A percentile compares a stretch with the other conserved stretches of the same genome.
phyloP scores from a whole-genome alignment of 2,329 filamentous ascomycete genomes.

The Sporothrix brasiliensis region DNA sequence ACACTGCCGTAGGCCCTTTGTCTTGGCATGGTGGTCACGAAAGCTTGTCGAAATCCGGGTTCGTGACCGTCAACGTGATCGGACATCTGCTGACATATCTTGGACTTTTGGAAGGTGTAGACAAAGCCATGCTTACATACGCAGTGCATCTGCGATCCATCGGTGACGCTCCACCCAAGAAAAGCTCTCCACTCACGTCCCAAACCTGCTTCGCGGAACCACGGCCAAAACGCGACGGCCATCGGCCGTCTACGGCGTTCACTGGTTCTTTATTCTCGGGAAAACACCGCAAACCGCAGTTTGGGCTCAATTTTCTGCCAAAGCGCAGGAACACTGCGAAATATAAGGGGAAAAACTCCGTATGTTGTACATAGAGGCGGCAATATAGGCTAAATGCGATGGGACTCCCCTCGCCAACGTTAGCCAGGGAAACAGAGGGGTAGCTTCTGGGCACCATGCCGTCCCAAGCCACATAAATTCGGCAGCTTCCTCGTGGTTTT shows the following conservation, averaged over 20 bases:
- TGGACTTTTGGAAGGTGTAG: neutral
- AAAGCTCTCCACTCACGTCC: neutral
- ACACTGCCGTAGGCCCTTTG: neutral
- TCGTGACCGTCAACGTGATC: slow-evolving; percentile 5
- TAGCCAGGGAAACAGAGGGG: slow-evolving; percentile 22
- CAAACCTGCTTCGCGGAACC: slow-evolving; percentile 19
- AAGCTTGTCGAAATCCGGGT: neutral
- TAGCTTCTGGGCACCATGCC: slow-evolving; percentile 21
- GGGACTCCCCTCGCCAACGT: slow-evolving; percentile 7
- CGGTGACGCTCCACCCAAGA: neutral
- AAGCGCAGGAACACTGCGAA: neutral
- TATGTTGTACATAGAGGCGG: neutral
- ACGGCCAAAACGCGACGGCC: slow-evolving; percentile 5
- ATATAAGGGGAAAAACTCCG: neutral
- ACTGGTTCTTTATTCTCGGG: neutral
- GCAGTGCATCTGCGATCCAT: neutral
- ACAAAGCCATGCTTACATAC: slow-evolving; percentile 16
- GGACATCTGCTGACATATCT: neutral
- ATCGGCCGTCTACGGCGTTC: neutral
- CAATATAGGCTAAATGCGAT: slow-evolving; percentile 29
- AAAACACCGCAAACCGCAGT: slow-evolving; percentile 9
- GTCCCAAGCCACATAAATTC: slow-evolving; percentile 21
- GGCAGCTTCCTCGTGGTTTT: slow-evolving; percentile 6
- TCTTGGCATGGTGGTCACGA: neutral
- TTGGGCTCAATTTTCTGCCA: slow-evolving; percentile 3